These are phyloP conservation scores for Helianthus tuberosus DNA, from an alignment of 129 eudicot genomes.

Conservation along the genomic window DNA sequence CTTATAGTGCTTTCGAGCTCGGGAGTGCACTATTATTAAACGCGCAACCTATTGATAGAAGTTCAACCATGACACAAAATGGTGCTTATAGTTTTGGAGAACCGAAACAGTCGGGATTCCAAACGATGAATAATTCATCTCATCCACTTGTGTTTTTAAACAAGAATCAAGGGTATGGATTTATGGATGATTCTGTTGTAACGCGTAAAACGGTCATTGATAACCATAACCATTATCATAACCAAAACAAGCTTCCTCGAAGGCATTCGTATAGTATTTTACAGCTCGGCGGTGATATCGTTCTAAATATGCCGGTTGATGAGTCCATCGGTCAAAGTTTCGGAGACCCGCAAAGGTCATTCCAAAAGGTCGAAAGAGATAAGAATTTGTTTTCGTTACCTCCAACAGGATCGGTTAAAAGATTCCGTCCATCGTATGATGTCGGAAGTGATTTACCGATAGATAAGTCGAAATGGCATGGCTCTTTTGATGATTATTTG, in stretches of 20 bases:
- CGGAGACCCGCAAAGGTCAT: slow-evolving; percentile 6
- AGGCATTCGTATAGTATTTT: slow-evolving; percentile 44
- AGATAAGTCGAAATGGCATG: slow-evolving; percentile 33
- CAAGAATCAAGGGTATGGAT: slow-evolving; percentile 21
- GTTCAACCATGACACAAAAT: slow-evolving; percentile 14
- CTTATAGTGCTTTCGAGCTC: slow-evolving; percentile 18
- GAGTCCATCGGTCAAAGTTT: background rate
- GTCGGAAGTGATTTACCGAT: slow-evolving; percentile 8
- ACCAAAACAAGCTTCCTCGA: slow-evolving; percentile 29
- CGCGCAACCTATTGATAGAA: slow-evolving; percentile 17
- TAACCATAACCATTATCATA: slow-evolving; percentile 19
- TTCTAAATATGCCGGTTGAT: slow-evolving; percentile 37
- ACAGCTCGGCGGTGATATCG: slow-evolving; percentile 36
- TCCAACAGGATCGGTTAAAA: slow-evolving; percentile 26
- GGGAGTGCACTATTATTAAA: slow-evolving; percentile 13
- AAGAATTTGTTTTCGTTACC: slow-evolving; percentile 23
- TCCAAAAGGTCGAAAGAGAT: slow-evolving; percentile 21
- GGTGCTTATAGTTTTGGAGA: slow-evolving; percentile 25
- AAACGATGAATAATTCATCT: background rate
- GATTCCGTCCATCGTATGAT: slow-evolving; percentile 16
- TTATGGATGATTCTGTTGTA: slow-evolving; percentile 30
- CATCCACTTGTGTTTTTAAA: background rate
- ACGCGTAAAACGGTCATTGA: slow-evolving; percentile 8
- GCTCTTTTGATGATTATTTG: slow-evolving; percentile 37
- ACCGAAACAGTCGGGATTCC: slow-evolving; percentile 30